Evolutionary conservation across 2,329 filamentous ascomycete species (phyloP), one percentile per base, ranked within the genome.

Genomic region (Polychaeton citri): DNA sequence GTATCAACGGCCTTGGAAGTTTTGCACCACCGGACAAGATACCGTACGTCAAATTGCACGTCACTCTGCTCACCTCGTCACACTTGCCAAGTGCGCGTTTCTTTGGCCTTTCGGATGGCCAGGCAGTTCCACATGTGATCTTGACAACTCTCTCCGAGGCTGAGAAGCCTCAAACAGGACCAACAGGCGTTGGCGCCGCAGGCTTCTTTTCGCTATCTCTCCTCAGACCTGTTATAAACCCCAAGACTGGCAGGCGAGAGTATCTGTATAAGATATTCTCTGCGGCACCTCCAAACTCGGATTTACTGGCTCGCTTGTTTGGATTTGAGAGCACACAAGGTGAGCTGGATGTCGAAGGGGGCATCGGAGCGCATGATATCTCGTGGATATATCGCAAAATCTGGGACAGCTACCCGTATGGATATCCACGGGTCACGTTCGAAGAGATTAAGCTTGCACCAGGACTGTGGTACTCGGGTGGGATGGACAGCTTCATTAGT

Each of bases 401-500:
- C 21, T 96, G 92, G 74, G 60, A 88, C 45, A 78, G 81, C 0
- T 98, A 96, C 56, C 90, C 90, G 0, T 77, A 84, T 43, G 74
- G 85, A 47, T 73, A 77, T n/a, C 88, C 88, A 0, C 72, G 86
- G 1, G 76, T 86, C 0, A 87, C 81, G 0, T 98, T 96, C 56
- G 85, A 95, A 47, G 80, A 90, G 41, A 73, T 79, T 3, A 64
- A 78, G 43, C 55, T 95, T 3, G 76, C 74, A 4, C 59, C 70
- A 5, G 73, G 74, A 0, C 50, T 88, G 10, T 90, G 70, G 69
- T 78, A 79, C 48, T 76, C 73, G 4, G 65, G 66, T 35, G 71
- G 70, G 0, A 92, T 96, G 30, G 88, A 96, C 61, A 80, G 80
- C 47, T 95, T 98, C 55, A 92, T 96, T 47, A 90, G 81, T 7